Base-by-base conservation (phyloP, 1,284 basidiomycete species). In the Exobasidium rhododendri region DNA sequence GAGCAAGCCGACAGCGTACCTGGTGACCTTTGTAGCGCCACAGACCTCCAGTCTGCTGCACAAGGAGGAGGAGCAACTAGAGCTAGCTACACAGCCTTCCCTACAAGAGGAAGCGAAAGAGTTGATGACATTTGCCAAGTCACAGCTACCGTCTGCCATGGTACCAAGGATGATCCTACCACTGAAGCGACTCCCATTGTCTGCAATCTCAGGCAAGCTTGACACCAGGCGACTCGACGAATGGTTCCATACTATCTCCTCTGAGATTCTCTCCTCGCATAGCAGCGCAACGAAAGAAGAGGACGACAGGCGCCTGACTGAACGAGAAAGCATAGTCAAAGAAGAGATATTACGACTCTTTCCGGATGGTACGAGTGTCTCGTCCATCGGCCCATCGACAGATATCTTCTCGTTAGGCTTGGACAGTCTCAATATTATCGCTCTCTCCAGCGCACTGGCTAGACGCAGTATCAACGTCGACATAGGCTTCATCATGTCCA, bases 351-450 rank as follows among this genome's bases (percentile, higher is more conserved):
- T 20, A 4, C n/a, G 20, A 17, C 6, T 43, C 3, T 52, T 68
- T 14, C 30, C 58, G 0, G 59, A 62, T 20, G 7, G 20, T 14
- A 1, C 29, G 30, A 40, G 56, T 30, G 29, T 32, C 4, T 30
- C 49, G 20, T 44, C 10, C 0, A 30, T 45, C 10, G 35, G 35
- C 17, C 35, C 35, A 17, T 31, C 58, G 17, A 57, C 61, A 20
- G 66, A 70, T 56, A 66, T 78, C 26, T 72, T 75, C 63, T 65
- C 68, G 47, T 55, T 68, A 0, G 75, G 75, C 2, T 59, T 78
- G 44, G 75, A 78, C 58, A 76, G 74, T 45, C 61, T 78, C 47
- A 64, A 63, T 4, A 73, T 74, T 14, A 70, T 78, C 20, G 66
- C 68, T 1, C 61, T 78, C 32, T 63, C 65, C 4, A 63, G 63